These are phyloP conservation scores for Xenosphaeropsis pyriputrescens DNA, from an alignment of 2,329 filamentous ascomycete genomes.

Conservation along the genomic window DNA sequence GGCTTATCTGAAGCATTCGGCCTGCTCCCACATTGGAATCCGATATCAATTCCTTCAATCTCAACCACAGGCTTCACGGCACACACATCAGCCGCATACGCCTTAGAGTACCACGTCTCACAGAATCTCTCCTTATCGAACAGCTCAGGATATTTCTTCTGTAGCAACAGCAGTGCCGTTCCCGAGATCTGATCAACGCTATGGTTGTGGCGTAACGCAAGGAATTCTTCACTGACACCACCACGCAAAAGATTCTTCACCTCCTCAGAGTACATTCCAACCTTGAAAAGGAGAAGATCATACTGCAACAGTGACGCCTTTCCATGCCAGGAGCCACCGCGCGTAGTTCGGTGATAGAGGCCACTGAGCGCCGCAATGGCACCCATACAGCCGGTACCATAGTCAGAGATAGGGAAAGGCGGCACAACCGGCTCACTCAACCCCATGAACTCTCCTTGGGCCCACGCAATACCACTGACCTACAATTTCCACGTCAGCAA, in stretches of 20 bases:
- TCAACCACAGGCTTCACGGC: slow-evolving; percentile 13
- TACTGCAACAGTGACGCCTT: slow-evolving; percentile 53
- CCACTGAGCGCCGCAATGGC: slow-evolving; percentile 51
- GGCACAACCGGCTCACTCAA: slow-evolving; percentile 49
- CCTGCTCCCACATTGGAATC: slow-evolving; percentile 18
- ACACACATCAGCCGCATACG: slow-evolving; percentile 15
- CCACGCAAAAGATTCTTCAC: slow-evolving; percentile 27
- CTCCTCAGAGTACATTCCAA: slow-evolving; percentile 37
- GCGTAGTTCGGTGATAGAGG: slow-evolving; percentile 43
- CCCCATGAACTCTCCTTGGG: slow-evolving; percentile 47
- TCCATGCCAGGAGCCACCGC: slow-evolving; percentile 52
- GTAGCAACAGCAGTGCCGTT: slow-evolving; percentile 14
- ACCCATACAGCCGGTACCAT: slow-evolving; percentile 59
- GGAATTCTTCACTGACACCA: slow-evolving; percentile 11
- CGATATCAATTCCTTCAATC: slow-evolving; percentile 14
- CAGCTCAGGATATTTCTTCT: slow-evolving; percentile 13
- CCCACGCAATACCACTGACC: slow-evolving; percentile 39
- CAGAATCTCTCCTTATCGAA: slow-evolving; percentile 18
- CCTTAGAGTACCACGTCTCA: slow-evolving; percentile 13
- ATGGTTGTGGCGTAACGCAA: slow-evolving; percentile 14
- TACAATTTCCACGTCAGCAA: not conserved
- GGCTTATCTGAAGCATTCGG: slow-evolving; percentile 35
- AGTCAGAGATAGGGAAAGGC: slow-evolving; percentile 48
- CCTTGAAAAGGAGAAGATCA: slow-evolving; percentile 47
- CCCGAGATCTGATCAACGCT: slow-evolving; percentile 17